A percentile compares a stretch with the other conserved stretches of the same genome.
Conservation (phyloP, 2,329 filamentous ascomycete genomes). For the Didymella segeticola region DNA sequence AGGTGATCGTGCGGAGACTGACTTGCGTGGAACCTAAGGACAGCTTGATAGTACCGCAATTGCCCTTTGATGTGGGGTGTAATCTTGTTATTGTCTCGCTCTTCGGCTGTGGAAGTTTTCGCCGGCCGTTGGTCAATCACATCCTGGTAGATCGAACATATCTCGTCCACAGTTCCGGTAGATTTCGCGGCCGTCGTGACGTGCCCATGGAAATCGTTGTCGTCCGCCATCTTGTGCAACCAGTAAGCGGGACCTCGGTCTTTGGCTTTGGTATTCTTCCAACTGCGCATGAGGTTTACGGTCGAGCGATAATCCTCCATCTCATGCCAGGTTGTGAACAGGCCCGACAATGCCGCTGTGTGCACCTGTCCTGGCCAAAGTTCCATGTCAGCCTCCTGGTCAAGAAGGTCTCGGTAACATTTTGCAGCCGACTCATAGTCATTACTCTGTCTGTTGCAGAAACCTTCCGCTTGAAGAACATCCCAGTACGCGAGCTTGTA, state of each 20-base stretch:
- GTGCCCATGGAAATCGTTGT: background rate
- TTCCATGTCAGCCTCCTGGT: background rate
- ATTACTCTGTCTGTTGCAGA: background rate
- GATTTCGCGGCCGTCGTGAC: background rate
- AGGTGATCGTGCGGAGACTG: background rate
- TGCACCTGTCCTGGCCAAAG: background rate
- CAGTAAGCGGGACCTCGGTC: background rate
- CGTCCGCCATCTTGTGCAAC: background rate
- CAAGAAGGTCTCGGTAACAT: background rate
- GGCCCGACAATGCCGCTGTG: background rate
- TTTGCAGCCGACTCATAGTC: background rate
- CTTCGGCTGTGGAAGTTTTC: background rate
- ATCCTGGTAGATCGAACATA: background rate
- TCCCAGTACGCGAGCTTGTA: background rate
- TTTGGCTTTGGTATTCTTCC: background rate
- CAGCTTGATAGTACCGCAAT: constrained; percentile 5
- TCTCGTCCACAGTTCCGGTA: background rate
- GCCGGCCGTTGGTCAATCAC: background rate
- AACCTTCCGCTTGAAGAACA: background rate
- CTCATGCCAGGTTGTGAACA: background rate
- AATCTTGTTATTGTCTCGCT: background rate
- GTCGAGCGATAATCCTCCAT: background rate
- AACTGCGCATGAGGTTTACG: background rate
- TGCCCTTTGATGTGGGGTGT: background rate
- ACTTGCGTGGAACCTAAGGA: background rate